A percentile compares a stretch with the other conserved stretches of the same genome.
These are phyloP conservation scores for Clathrospora elynae DNA, from an alignment of 2,329 filamentous ascomycete genomes.

Conservation along the genomic window DNA sequence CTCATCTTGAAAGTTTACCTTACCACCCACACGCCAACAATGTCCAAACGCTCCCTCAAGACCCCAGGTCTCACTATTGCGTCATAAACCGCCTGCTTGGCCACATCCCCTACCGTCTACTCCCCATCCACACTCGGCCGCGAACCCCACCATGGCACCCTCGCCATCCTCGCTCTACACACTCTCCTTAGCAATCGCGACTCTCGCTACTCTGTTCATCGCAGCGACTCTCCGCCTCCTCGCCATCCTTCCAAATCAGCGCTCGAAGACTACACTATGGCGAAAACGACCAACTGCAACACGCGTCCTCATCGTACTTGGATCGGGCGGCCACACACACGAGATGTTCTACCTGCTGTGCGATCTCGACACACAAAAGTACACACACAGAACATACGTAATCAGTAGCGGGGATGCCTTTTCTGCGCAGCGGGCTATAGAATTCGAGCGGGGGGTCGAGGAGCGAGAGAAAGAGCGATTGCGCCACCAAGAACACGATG, in stretches of 20 bases:
- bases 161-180: constrained; percentile 27
- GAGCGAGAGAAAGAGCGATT: constrained; percentile 17
- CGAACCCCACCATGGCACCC: constrained; percentile 26
- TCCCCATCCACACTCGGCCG: not conserved
- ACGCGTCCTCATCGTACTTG: constrained; percentile 80
- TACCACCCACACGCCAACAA: not conserved
- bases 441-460: constrained; percentile 62
- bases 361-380: constrained; percentile 55
- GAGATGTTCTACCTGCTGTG: constrained; percentile 89
- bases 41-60: not conserved
- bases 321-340: constrained; percentile 90
- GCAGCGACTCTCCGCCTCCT: constrained; percentile 47
- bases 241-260: constrained; percentile 45
- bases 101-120: not conserved
- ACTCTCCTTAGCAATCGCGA: constrained; percentile 39
- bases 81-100: not conserved
- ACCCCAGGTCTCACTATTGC: not conserved
- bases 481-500: constrained; percentile 2
- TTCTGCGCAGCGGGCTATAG: constrained; percentile 66
- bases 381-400: constrained; percentile 76
- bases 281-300: constrained; percentile 47
- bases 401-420: constrained; percentile 76
- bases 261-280: constrained; percentile 28
- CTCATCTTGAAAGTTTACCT: not conserved
- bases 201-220: constrained; percentile 43